Conservation (phyloP, 352 stramenopile genomes). For the Globisporangium splendens region DNA sequence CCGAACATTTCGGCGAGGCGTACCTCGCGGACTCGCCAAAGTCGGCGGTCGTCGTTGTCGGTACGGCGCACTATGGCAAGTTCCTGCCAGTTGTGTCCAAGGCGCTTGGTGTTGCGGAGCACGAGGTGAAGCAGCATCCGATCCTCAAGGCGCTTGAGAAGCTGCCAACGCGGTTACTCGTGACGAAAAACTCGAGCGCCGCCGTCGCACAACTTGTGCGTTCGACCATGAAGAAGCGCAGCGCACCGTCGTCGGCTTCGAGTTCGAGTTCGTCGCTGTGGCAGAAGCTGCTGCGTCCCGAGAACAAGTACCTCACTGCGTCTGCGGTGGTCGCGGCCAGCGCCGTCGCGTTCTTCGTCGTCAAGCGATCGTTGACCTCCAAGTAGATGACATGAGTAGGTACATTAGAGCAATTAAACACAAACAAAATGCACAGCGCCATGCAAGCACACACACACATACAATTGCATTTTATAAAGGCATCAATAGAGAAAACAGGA, state of each 20-base stretch:
- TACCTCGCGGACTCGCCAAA: conserved; percentile 53
- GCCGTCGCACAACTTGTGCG: conserved; percentile 61
- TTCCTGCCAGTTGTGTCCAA: conserved; percentile 92
- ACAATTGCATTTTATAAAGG: neutral
- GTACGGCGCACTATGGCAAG: conserved; percentile 97
- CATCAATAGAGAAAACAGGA: neutral
- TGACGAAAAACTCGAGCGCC: conserved; percentile 61
- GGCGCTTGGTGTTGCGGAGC: conserved; percentile 77
- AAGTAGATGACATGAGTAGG: conserved; percentile 8
- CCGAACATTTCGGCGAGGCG: conserved; percentile 73
- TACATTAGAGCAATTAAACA: neutral
- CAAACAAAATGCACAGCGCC: too few species aligned
- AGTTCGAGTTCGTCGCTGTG: neutral
- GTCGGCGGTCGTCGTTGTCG: conserved; percentile 90
- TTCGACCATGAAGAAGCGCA: conserved; percentile 27
- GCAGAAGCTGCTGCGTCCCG: conserved; percentile 7
- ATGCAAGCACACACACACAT: too few species aligned
- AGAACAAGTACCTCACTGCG: conserved; percentile 26
- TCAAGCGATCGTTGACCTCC: conserved; percentile 39
- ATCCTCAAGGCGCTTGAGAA: conserved; percentile 73
- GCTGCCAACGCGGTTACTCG: conserved; percentile 55
- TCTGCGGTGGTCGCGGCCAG: conserved; percentile 36
- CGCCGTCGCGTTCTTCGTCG: conserved; percentile 29
- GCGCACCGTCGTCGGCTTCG: conserved; percentile 3
- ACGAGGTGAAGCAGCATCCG: conserved; percentile 67